Evolutionary conservation across 306 rosid genomes (phyloP).

Genomic region (Corylus heterophylla): DNA sequence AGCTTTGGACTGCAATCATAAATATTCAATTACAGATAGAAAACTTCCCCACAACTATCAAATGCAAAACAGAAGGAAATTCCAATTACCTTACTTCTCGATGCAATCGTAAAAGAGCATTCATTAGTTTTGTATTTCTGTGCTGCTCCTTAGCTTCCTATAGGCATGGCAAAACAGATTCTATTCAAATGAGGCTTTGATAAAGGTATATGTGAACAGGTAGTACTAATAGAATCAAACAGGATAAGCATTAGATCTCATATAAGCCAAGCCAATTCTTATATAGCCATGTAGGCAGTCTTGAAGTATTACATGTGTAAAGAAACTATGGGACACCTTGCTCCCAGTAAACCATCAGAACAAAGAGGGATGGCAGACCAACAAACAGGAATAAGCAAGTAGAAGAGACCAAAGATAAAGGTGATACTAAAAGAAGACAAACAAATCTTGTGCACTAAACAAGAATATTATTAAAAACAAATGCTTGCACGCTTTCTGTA

Average conservation of each 20-base stretch:
- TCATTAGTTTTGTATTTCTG: conserved; percentile 85
- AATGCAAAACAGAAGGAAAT: conserved; percentile 27
- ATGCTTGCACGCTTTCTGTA: not conserved
- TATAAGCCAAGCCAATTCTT: conserved; percentile 6
- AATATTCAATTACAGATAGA: conserved; percentile 35
- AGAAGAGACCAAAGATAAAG: not conserved
- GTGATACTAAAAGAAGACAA: not conserved
- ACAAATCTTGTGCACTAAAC: not conserved
- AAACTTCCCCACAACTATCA: conserved; percentile 16
- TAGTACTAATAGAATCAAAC: conserved; percentile 7
- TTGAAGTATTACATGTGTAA: not conserved
- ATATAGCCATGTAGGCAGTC: conserved; percentile 2
- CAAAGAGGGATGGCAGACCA: not conserved
- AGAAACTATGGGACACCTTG: conserved; percentile 8
- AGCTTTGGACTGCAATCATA: conserved; percentile 80
- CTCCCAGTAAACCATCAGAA: not conserved
- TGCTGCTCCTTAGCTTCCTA: conserved; percentile 96
- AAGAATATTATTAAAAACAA: not conserved
- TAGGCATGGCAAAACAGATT: conserved; percentile 32
- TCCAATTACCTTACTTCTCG: conserved; percentile 82
- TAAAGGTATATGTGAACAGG: not conserved
- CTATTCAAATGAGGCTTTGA: conserved; percentile 20
- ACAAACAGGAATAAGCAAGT: not conserved
- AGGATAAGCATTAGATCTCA: conserved; percentile 3
- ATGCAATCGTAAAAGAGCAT: conserved; percentile 83